Conservation (phyloP, 495 filamentous ascomycete genomes). For the Aspergillus avenaceus region DNA sequence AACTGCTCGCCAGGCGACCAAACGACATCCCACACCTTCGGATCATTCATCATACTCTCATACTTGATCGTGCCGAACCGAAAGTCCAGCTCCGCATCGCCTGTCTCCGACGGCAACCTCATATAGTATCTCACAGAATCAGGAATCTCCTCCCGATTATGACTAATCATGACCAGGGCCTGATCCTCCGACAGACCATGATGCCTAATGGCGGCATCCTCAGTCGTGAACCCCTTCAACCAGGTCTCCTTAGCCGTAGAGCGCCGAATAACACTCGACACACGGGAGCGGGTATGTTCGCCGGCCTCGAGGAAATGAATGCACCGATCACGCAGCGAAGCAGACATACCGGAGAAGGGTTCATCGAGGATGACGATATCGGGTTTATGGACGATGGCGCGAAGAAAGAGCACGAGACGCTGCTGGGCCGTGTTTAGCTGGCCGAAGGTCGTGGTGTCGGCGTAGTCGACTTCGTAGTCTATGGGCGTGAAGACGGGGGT, state of each 20-base stretch:
- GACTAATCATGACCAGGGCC: slow-evolving; percentile 81
- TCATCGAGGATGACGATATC: slow-evolving; percentile 93
- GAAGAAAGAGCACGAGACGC: slow-evolving; percentile 77
- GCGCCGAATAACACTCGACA: slow-evolving; percentile 6
- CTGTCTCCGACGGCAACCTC: slow-evolving; percentile 54
- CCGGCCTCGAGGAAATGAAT: slow-evolving; percentile 68
- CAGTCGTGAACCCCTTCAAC: slow-evolving; percentile 5
- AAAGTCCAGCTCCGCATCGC: slow-evolving; percentile 44
- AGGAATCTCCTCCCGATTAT: slow-evolving; percentile 87
- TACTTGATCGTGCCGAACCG: slow-evolving; percentile 26
- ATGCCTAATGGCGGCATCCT: slow-evolving; percentile 6
- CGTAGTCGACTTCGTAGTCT: slow-evolving; percentile 57
- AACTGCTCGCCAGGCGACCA: slow-evolving; percentile 27
- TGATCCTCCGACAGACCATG: slow-evolving; percentile 56
- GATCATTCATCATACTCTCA: slow-evolving; percentile 14
- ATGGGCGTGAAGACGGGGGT: slow-evolving; percentile 7
- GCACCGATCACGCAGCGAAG: slow-evolving; percentile 77
- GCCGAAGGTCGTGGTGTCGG: slow-evolving; percentile 65
- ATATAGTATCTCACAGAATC: slow-evolving; percentile 74
- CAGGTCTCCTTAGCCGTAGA: slow-evolving; percentile 3
- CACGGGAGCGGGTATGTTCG: slow-evolving; percentile 21
- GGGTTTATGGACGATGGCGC: slow-evolving; percentile 75
- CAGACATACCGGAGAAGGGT: slow-evolving; percentile 86
- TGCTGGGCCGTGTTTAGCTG: slow-evolving; percentile 74
- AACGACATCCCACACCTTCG: slow-evolving; percentile 22